Evolutionary conservation across 2,329 filamentous ascomycete species (phyloP).

Genomic region (Huntiella omanensis): DNA sequence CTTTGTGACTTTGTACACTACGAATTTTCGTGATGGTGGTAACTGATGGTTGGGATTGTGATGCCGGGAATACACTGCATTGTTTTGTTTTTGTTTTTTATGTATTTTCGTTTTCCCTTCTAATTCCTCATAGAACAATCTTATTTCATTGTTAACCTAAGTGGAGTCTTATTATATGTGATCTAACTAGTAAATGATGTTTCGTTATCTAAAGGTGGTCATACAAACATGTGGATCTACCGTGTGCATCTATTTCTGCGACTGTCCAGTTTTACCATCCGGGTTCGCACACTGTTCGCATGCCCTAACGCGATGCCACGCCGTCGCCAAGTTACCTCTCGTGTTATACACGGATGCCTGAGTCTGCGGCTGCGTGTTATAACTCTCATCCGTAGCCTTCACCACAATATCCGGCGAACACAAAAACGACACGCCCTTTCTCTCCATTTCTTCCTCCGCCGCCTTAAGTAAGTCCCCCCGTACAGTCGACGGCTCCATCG

Average conservation of each 20-base stretch:
- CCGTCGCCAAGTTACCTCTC: conserved; percentile 45
- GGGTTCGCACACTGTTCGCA: conserved; percentile 16
- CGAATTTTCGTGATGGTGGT: neutral
- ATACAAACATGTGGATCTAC: too few relatives aligned
- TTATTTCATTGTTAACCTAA: too few relatives aligned
- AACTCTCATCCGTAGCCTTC: conserved; percentile 46
- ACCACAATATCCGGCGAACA: conserved; percentile 36
- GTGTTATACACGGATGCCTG: conserved; percentile 43
- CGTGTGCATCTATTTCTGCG: too few relatives aligned
- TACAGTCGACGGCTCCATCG: conserved; percentile 8
- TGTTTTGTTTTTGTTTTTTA: too few relatives aligned
- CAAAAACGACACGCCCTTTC: conserved; percentile 13
- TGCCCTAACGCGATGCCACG: conserved; percentile 39
- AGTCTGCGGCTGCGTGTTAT: conserved; percentile 46
- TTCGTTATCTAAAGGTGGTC: too few relatives aligned
- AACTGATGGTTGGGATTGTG: neutral
- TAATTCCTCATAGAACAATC: neutral
- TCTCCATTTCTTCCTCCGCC: neutral
- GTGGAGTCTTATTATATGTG: too few relatives aligned
- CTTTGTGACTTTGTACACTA: neutral
- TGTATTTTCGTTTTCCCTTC: neutral
- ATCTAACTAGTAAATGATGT: too few relatives aligned
- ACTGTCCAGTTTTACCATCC: too few relatives aligned
- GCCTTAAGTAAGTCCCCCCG: neutral
- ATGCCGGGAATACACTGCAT: too few relatives aligned